These are phyloP conservation scores for Candida tunisiensis DNA, from an alignment of 1,139 yeast species.

Conservation along the genomic window DNA sequence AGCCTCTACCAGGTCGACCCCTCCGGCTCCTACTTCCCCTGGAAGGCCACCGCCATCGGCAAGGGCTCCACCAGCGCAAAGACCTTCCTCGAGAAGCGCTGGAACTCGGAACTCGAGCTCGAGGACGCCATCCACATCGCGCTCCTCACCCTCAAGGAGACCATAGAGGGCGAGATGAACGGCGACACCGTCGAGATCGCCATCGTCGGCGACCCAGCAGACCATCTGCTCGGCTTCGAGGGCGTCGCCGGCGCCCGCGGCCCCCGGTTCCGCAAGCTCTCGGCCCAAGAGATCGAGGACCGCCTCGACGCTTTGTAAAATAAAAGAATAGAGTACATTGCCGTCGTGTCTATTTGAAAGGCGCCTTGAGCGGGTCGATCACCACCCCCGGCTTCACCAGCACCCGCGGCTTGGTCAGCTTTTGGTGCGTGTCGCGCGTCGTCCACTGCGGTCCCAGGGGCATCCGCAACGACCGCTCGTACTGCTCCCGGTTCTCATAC, in stretches of 20 bases:
- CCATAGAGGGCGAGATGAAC: constrained; percentile 95
- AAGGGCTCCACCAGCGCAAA: constrained; percentile 89
- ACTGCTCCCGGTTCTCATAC: constrained; percentile 82
- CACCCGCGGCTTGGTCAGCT: constrained; percentile 76
- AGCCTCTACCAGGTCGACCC: constrained; percentile 96
- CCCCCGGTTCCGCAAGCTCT: constrained; percentile 73
- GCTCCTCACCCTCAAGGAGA: constrained; percentile 80
- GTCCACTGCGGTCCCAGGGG: constrained; percentile 99
- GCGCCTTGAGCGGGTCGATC: constrained; percentile 76
- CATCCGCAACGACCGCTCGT: constrained; percentile 83
- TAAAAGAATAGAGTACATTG: background rate
- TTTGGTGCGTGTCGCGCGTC: constrained; percentile 72
- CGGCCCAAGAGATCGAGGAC: constrained; percentile 88
- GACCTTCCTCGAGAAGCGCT: constrained; percentile 92
- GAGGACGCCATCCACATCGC: constrained; percentile 99
- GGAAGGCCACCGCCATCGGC: constrained; percentile 99
- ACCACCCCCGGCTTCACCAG: constrained; percentile 78
- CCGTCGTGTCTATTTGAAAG: constrained; percentile 23
- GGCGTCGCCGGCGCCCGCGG: constrained; percentile 68
- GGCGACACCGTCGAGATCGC: constrained; percentile 94
- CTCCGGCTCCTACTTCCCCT: constrained; percentile 95
- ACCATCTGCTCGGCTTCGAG: constrained; percentile 63
- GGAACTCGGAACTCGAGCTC: constrained; percentile 92
- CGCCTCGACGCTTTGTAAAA: constrained; percentile 71
- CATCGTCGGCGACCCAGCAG: constrained; percentile 71